These are phyloP conservation scores for Logfia minima DNA, from an alignment of 129 eudicot genomes.

Conservation along the genomic window DNA sequence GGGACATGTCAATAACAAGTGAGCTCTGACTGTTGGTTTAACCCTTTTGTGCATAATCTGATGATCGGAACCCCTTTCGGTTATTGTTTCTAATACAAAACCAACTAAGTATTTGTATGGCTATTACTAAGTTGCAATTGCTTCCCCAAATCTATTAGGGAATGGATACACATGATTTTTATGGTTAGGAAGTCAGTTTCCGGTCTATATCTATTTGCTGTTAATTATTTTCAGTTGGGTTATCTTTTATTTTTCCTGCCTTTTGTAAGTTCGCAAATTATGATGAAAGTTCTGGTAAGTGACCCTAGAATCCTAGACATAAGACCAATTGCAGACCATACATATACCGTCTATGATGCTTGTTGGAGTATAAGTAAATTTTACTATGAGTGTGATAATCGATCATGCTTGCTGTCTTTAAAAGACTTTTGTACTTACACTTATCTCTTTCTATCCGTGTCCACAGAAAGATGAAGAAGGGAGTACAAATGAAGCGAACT, in stretches of 20 bases:
- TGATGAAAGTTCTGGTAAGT: background rate
- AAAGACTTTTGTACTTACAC: background rate
- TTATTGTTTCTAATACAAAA: background rate
- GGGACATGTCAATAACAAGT: background rate
- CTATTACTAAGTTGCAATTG: too few species aligned
- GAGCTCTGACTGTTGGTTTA: background rate
- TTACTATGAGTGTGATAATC: background rate
- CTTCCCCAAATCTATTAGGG: too few species aligned
- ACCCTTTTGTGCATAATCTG: background rate
- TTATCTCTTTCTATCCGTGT: background rate
- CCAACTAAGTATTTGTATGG: too few species aligned
- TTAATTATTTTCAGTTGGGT: too few species aligned
- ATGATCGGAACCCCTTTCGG: background rate
- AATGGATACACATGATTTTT: background rate
- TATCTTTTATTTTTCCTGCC: background rate
- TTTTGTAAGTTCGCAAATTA: background rate
- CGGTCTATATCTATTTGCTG: too few species aligned
- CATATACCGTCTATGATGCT: background rate
- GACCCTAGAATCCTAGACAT: background rate
- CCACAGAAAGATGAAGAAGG: slow-evolving; percentile 61
- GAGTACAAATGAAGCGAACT: slow-evolving; percentile 86
- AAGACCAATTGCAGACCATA: too few species aligned
- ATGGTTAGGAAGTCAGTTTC: background rate
- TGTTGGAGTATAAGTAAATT: background rate
- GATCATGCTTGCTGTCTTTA: background rate